Evolutionary conservation across 2,329 filamentous ascomycete species (phyloP), one percentile per base, ranked within the genome.

Genomic region (Stemphylium beticola): DNA sequence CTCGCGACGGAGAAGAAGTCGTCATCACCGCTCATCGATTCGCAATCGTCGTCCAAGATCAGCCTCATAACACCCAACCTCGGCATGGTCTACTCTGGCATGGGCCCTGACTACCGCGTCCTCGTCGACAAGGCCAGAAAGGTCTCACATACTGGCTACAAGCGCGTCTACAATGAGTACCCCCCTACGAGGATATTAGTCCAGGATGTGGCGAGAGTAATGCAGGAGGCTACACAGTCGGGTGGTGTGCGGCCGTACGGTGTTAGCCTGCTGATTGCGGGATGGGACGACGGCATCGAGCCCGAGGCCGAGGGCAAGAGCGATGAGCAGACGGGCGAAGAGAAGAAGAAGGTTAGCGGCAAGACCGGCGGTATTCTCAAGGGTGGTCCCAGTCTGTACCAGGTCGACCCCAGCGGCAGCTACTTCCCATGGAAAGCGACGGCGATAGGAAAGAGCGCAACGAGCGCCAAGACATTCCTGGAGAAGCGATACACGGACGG

Each of bases 371-470:
- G 95, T 43, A 95, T 96, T 66, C 83, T 95, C 68, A 98, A 97
- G 82, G 93, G 95, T 46, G 93, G 95, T 5, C 95, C 95, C 42
- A 97, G 96, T 84, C 81, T 99, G 74, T 99, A 99, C 81, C 93
- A 99, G 81, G 95, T 99, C 66, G 95, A 99, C 75, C 95, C 95
- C n/a, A 96, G 92, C 63, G 95, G 95, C 66, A 96, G 91, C 77
- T 99, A 99, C 77, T 99, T 97, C 77, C 95, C 95, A 4, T 99
- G 95, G 95, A 99, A 99, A 83, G 95, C 95, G 37, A 99, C 95
- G 43, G 95, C 95, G 47, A 99, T 99, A 73, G 95, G 95, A 73
- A 99, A 99, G 86, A 96, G 93, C 74, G 95, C 95, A 48, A 96
- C 95, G 36, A 96, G 92, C 71, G 95, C 95, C 51, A 99, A 99